Conservation (phyloP, 2,329 filamentous ascomycete genomes). For the Aspergillus pseudonomiae region DNA sequence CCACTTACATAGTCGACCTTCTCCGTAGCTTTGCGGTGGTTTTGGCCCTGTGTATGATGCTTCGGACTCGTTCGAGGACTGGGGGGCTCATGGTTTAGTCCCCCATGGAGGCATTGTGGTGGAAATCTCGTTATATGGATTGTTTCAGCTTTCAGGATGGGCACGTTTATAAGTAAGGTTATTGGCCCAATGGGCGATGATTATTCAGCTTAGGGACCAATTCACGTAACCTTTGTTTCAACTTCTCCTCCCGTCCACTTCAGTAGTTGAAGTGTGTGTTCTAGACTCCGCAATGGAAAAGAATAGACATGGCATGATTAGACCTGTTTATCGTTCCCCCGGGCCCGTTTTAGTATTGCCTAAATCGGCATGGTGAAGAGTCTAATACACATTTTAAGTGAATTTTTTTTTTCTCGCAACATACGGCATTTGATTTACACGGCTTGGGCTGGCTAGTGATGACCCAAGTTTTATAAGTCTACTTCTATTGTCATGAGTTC, state of each 20-base stretch:
- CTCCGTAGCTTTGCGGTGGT: neutral
- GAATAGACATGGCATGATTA: too few relatives aligned
- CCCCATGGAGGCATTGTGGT: neutral
- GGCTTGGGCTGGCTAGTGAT: too few relatives aligned
- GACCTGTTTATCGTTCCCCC: too few relatives aligned
- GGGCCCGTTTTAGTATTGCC: too few relatives aligned
- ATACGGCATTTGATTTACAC: too few relatives aligned
- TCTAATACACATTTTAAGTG: too few relatives aligned
- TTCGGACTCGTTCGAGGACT: slow-evolving; percentile 6
- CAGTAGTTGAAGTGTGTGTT: too few relatives aligned
- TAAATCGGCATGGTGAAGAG: too few relatives aligned
- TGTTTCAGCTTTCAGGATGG: neutral
- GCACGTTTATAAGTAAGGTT: neutral
- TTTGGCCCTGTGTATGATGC: slow-evolving; percentile 3
- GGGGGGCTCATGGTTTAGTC: slow-evolving; percentile 9
- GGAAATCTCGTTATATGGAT: neutral
- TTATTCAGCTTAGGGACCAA: slow-evolving; percentile 8
- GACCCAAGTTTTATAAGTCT: neutral
- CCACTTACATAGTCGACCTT: slow-evolving; percentile 7
- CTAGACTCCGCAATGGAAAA: too few relatives aligned
- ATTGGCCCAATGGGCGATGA: neutral
- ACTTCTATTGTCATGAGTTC: neutral
- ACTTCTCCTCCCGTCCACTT: too few relatives aligned
- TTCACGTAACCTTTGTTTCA: too few relatives aligned
- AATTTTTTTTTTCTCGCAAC: too few relatives aligned